A percentile compares a stretch with the other conserved stretches of the same genome.
phyloP scores from a whole-genome alignment of 257 asterid genomes.

The Solanum pimpinellifolium region DNA sequence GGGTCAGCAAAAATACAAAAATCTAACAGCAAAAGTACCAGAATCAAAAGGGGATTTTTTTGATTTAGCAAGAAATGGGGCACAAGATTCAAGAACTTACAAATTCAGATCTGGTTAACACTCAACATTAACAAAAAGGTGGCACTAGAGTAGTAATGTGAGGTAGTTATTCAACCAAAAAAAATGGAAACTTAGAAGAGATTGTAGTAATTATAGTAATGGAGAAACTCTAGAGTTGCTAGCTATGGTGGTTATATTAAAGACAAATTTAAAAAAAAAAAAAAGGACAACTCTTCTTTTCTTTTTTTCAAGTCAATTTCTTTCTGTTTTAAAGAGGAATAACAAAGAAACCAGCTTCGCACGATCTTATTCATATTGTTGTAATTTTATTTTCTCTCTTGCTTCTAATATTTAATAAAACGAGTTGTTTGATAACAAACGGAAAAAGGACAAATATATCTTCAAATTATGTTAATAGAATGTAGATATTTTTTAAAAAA shows the following conservation, averaged over 20 bases:
- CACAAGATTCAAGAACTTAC: background rate
- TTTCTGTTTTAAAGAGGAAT: background rate
- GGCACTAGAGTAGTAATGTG: background rate
- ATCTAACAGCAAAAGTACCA: background rate
- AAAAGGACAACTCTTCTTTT: background rate
- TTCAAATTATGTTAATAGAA: fast-evolving
- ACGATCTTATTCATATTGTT: background rate
- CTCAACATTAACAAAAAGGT: background rate
- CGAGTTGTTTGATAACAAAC: fast-evolving
- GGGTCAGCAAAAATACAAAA: background rate
- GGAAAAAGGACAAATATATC: no score
- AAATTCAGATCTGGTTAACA: background rate
- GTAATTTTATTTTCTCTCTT: background rate
- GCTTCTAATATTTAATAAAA: background rate
- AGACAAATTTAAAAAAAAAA: background rate
- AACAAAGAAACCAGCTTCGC: background rate
- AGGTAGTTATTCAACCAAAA: background rate
- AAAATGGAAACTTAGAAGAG: background rate
- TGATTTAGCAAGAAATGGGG: background rate
- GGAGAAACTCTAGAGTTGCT: background rate
- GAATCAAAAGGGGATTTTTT: background rate
- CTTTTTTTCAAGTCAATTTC: background rate
- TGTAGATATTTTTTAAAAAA: no score
- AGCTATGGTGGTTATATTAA: background rate
- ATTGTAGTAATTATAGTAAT: background rate